Evolutionary conservation across 805 yeast genomes (phyloP), one percentile per base, ranked within the genome.

Genomic region (Lachancea fermentati): DNA sequence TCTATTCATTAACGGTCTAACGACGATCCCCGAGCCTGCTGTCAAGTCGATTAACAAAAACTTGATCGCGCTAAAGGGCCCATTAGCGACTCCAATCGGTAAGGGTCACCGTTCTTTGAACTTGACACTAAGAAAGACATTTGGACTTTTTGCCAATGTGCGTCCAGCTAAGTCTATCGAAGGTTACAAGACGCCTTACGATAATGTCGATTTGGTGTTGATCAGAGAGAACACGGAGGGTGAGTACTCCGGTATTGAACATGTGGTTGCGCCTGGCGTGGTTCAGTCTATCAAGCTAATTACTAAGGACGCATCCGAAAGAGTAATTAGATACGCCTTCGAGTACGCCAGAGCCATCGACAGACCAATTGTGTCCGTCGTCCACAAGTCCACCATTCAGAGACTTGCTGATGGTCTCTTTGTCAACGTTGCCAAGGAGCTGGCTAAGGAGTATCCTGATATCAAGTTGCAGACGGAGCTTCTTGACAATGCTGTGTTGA

Each of bases 181-280:
- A 48, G 98, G 98, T 62, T 89, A 78, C 79, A 76, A 88, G 68
- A 93, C 97, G 46, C 95, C 71, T 22, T 69, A 69, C 50, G 73
- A 72, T 52, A 76, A 85, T 65, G 97, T 93, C 50, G 94, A 93
- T 71, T 83, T 96, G 49, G 96, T 91, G 28, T 75, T 93, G 58
- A 89, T 93, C 67, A 88, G 98, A 78, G 98, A 93, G 74, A 93
- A 93, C 80, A 91, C 98, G 51, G 97, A 93, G 71, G 98, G 98
- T 75, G 98, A 91, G 72, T 91, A 91, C 75, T 89, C 97, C 24
- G 98, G 98, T 72, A 89, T 93, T 57, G 98, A 93, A 76, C 98
- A 93, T 75, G 84, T 87, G 50, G 88, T 93, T 51, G 94, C 88
- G 43, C 97, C 97, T 51, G 98, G 98, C 63, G 97, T 93, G 42